A percentile compares a stretch with the other conserved stretches of the same genome.
Conservation (phyloP, 129 eudicot species). For the Oenanthe sinensis region DNA sequence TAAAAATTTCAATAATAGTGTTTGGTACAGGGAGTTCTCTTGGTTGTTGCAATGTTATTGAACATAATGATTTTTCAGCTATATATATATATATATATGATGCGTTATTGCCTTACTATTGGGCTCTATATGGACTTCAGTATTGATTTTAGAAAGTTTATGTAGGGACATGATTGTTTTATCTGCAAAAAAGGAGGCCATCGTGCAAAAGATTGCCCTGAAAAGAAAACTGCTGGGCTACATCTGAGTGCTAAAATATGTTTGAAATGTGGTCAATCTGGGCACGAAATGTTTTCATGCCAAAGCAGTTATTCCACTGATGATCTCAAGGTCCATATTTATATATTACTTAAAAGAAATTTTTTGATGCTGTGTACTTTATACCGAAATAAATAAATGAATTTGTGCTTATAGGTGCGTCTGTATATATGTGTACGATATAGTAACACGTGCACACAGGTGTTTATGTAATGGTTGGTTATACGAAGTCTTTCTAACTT, state of each 20-base stretch:
- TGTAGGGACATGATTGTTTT: conserved; percentile 72
- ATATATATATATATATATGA: not conserved
- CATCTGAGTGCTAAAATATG: conserved; percentile 41
- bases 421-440: conserved; percentile 1
- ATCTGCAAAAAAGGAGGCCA: conserved; percentile 86
- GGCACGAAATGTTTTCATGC: conserved; percentile 83
- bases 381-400: not conserved
- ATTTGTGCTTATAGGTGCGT: not conserved
- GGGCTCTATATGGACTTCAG: not conserved
- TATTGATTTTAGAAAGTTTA: not conserved
- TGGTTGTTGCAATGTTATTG: not conserved
- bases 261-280: conserved; percentile 82
- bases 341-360: not conserved
- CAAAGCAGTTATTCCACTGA: conserved; percentile 48
- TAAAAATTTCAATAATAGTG: no score
- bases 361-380: not conserved
- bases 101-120: conserved; percentile 3
- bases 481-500: not conserved
- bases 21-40: no score
- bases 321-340: conserved; percentile 64
- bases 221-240: conserved; percentile 29
- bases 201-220: conserved; percentile 92
- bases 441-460: not conserved
- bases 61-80: not conserved
- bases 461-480: not conserved